Conservation (phyloP, 441 rosid genomes). For the Caryocar brasiliense region DNA sequence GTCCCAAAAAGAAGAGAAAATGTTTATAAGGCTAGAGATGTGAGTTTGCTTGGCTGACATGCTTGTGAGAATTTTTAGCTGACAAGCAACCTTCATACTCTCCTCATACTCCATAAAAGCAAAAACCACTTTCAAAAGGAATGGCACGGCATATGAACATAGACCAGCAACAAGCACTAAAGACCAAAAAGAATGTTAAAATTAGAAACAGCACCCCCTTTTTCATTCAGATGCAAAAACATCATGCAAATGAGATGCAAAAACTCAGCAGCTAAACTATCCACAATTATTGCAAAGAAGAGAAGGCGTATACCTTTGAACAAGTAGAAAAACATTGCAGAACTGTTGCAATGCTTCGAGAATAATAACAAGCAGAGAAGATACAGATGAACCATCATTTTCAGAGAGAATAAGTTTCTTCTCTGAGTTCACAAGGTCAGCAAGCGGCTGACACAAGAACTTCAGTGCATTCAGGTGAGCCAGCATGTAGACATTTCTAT, state of each 20-base stretch:
- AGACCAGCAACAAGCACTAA: too few species aligned
- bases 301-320: constrained; percentile 31
- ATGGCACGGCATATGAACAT: too few species aligned
- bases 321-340: constrained; percentile 37
- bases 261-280: neutral
- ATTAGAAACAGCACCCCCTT: neutral
- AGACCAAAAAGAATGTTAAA: too few species aligned
- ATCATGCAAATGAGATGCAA: neutral
- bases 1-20: too few species aligned
- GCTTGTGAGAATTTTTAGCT: too few species aligned
- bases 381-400: constrained; percentile 27
- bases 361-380: constrained; percentile 33
- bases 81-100: too few species aligned
- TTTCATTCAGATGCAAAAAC: neutral
- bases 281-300: constrained; percentile 6
- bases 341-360: constrained; percentile 52
- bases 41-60: too few species aligned
- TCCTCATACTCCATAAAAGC: too few species aligned
- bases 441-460: constrained; percentile 79
- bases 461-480: constrained; percentile 50
- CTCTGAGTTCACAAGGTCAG: constrained; percentile 52
- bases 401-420: constrained; percentile 45
- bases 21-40: too few species aligned
- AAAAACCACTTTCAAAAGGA: too few species aligned
- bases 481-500: constrained; percentile 24